These are phyloP conservation scores for Cercophora sp. DNA, from an alignment of 495 filamentous ascomycete species.

Conservation along the genomic window DNA sequence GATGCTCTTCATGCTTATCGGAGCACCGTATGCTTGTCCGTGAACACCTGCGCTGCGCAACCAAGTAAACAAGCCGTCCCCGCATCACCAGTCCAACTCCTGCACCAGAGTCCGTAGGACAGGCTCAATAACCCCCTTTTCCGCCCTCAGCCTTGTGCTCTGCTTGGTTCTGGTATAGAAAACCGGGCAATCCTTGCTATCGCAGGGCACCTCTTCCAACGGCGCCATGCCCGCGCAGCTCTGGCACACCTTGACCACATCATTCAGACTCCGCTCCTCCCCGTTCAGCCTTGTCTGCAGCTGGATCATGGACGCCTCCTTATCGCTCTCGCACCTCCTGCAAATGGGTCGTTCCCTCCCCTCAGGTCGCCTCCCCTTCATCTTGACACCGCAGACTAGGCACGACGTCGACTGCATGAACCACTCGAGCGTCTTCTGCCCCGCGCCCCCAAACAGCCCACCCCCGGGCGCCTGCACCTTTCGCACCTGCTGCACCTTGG, in stretches of 20 bases:
- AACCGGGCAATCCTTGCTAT: slow-evolving; percentile 87
- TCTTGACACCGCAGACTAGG: slow-evolving; percentile 67
- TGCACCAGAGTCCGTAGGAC: slow-evolving; percentile 51
- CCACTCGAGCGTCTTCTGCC: slow-evolving; percentile 56
- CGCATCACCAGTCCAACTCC: slow-evolving; percentile 38
- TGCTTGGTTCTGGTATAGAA: slow-evolving; percentile 84
- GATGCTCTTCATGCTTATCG: too few relatives aligned
- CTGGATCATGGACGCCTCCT: slow-evolving; percentile 55
- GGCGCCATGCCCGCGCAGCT: slow-evolving; percentile 72
- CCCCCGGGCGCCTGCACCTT: slow-evolving; percentile 40
- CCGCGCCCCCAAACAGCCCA: not conserved
- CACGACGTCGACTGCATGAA: slow-evolving; percentile 82
- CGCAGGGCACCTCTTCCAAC: slow-evolving; percentile 74
- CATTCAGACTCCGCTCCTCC: slow-evolving; percentile 59
- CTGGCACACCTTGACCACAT: slow-evolving; percentile 74
- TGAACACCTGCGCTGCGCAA: too few relatives aligned
- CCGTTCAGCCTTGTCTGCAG: slow-evolving; percentile 56
- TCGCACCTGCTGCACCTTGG: slow-evolving; percentile 74
- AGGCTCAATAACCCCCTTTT: slow-evolving; percentile 53
- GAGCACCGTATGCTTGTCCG: too few relatives aligned
- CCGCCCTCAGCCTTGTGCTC: slow-evolving; percentile 53
- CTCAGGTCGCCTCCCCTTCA: slow-evolving; percentile 31
- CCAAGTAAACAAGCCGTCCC: too few relatives aligned
- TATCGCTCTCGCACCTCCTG: slow-evolving; percentile 51
- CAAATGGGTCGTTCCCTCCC: slow-evolving; percentile 50